Base-by-base conservation (phyloP, 495 filamentous ascomycete genomes). In the Chaetomium fimeti region DNA sequence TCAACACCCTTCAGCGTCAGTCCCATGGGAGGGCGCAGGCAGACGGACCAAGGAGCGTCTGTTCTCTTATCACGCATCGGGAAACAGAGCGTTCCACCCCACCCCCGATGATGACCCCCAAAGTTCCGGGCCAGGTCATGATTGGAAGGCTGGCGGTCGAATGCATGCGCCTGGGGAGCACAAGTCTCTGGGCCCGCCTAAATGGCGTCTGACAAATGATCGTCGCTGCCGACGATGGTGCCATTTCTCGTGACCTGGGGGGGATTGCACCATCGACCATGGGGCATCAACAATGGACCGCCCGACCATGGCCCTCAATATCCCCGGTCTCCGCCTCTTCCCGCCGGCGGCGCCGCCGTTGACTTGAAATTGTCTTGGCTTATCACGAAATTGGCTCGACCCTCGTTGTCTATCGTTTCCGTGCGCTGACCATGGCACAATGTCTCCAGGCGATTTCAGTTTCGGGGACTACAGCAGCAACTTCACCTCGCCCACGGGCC, bases 401-500 rank as follows among this genome's bases (percentile, higher is more conserved):
- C 13, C 29, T 62, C 8, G 20, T 36, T 63, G 28, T 16, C 53
- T 68, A 28, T 48, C 43, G 18, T 38, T 57, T 49, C 48, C 53
- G 28, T 60, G 51, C 69, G 71, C 72, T 75, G 68, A 75, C 71
- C 71, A 77, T 78, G 76, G 72, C 72, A 77, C 73, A 61, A 81
- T 81, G 78, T 73, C 78, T 77, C 72, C 78, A 82, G 79, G 76
- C 71, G 78, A 82, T 63, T 82, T 79, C 61, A 76, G 74, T 71
- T 78, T 79, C 61, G 73, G 77, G 61, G 79, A 81, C 52, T 82
- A 79, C 63, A 66, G 57, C 70, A 77, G 75, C 72, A 72, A 65
- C 58, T 82, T 81, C 69, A 74, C 76, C 67, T 76, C 78, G 64
- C 79, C 79, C 65, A 78, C 78, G 67, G 75, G 81, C 64, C 72